Evolutionary conservation across 2,329 filamentous ascomycete species (phyloP).

Genomic region (Ophiobolus disseminans): DNA sequence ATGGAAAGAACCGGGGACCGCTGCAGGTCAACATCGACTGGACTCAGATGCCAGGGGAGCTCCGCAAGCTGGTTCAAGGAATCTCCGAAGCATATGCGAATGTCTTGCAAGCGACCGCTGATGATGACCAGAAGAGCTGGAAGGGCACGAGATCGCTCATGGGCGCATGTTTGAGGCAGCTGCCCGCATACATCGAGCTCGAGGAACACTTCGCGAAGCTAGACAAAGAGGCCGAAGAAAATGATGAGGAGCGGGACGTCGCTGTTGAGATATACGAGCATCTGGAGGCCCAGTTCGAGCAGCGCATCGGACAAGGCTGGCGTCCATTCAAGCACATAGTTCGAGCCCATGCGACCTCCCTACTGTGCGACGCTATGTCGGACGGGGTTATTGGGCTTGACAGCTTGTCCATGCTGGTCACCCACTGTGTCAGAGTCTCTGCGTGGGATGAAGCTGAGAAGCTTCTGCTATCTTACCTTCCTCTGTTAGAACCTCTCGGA

Average conservation of each 20-base stretch:
- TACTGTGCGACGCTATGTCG: conserved; percentile 47
- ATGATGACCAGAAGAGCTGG: conserved; percentile 26
- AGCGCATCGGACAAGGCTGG: conserved; percentile 46
- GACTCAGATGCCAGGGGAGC: conserved; percentile 30
- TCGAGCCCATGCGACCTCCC: conserved; percentile 49
- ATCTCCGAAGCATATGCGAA: conserved; percentile 43
- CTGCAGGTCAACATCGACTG: conserved; percentile 29
- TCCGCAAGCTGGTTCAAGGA: conserved; percentile 40
- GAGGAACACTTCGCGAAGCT: conserved; percentile 48
- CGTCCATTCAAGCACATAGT: conserved; percentile 50
- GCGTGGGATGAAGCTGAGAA: conserved; percentile 47
- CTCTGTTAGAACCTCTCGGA: conserved; percentile 29
- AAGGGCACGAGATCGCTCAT: conserved; percentile 49
- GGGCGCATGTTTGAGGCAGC: conserved; percentile 47
- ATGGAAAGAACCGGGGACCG: conserved; percentile 30
- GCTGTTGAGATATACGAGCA: conserved; percentile 50
- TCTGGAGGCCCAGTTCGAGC: conserved; percentile 47
- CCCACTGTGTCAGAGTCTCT: conserved; percentile 37
- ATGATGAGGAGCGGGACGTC: conserved; percentile 45
- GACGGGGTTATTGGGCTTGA: conserved; percentile 39
- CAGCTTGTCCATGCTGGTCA: conserved; percentile 33
- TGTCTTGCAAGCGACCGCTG: conserved; percentile 42
- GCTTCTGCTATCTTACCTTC: conserved; percentile 37
- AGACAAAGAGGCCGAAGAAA: conserved; percentile 36
- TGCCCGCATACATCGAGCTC: conserved; percentile 51